Evolutionary conservation across 176 grass and related monocot genomes (phyloP).

Genomic region (Phragmites australis): DNA sequence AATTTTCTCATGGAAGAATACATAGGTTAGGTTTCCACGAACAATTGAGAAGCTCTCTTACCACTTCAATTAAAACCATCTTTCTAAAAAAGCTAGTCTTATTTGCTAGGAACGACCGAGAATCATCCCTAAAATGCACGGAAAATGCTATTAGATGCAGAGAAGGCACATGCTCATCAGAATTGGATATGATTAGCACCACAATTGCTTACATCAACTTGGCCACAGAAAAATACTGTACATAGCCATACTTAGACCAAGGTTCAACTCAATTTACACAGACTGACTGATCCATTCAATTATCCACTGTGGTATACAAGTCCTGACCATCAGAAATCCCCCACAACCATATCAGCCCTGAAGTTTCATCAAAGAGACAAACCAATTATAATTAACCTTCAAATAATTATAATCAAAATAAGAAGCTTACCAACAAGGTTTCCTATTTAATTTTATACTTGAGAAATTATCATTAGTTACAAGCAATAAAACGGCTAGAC

Average conservation of each 20-base stretch:
- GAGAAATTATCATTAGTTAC: conserved; percentile 4
- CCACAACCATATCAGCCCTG: conserved; percentile 22
- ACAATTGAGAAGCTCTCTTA: neutral
- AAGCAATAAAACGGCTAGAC: neutral
- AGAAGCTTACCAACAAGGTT: conserved; percentile 11
- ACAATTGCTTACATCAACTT: conserved; percentile 41
- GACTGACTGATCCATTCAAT: conserved; percentile 12
- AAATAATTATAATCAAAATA: conserved; percentile 27
- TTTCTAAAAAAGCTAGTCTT: neutral
- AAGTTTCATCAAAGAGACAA: conserved; percentile 36
- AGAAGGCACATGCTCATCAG: conserved; percentile 6
- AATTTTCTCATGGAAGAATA: conserved; percentile 9
- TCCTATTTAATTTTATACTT: conserved; percentile 11
- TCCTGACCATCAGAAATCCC: conserved; percentile 12
- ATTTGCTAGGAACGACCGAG: conserved; percentile 7
- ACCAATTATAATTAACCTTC: conserved; percentile 26
- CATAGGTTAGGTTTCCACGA: neutral
- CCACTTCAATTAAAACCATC: neutral
- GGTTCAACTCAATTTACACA: conserved; percentile 31
- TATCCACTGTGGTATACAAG: conserved; percentile 10
- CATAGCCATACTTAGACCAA: conserved; percentile 24
- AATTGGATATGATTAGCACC: conserved; percentile 17
- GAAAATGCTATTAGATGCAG: conserved; percentile 13
- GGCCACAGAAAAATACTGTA: conserved; percentile 33
- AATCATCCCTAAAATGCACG: conserved; percentile 14